phyloP scores from a whole-genome alignment of 768 basidiomycete species.

The Leccinum rimulosum region DNA sequence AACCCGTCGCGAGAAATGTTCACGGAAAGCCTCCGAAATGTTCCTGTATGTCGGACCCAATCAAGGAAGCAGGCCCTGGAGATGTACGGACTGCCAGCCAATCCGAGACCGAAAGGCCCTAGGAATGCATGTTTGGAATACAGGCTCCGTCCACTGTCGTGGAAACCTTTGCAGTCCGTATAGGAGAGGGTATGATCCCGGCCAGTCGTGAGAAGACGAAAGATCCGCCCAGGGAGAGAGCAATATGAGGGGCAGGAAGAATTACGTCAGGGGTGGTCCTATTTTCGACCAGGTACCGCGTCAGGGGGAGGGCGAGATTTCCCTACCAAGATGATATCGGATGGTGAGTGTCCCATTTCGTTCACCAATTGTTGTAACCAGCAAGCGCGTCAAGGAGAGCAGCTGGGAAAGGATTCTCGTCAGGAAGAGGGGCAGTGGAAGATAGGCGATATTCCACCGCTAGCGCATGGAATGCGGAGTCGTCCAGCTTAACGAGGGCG shows the following conservation, averaged over 20 bases:
- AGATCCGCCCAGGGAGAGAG: constrained; percentile 60
- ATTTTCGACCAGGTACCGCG: constrained; percentile 58
- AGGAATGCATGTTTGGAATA: constrained; percentile 43
- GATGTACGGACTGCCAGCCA: constrained; percentile 52
- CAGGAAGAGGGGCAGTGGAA: constrained; percentile 38
- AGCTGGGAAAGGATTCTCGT: constrained; percentile 64
- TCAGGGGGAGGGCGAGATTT: constrained; percentile 64
- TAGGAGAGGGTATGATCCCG: constrained; percentile 32
- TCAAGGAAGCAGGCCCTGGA: constrained; percentile 54
- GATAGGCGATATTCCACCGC: constrained; percentile 73
- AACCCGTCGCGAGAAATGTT: constrained; percentile 59
- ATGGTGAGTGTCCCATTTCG: constrained; percentile 48
- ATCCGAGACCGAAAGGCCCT: constrained; percentile 46
- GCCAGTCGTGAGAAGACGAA: constrained; percentile 35
- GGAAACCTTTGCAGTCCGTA: constrained; percentile 21
- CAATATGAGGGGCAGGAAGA: constrained; percentile 48
- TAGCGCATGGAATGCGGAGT: constrained; percentile 48
- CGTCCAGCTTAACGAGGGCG: constrained; percentile 46
- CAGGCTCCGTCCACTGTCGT: constrained; percentile 8
- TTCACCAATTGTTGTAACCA: constrained; percentile 69
- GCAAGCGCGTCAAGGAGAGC: constrained; percentile 75
- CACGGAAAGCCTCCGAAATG: constrained; percentile 57
- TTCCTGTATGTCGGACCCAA: constrained; percentile 29
- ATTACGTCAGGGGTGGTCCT: constrained; percentile 23
- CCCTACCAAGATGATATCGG: constrained; percentile 65